Evolutionary conservation across 116 monocot genomes (phyloP).

Genomic region (Dioscorea cayenensis): DNA sequence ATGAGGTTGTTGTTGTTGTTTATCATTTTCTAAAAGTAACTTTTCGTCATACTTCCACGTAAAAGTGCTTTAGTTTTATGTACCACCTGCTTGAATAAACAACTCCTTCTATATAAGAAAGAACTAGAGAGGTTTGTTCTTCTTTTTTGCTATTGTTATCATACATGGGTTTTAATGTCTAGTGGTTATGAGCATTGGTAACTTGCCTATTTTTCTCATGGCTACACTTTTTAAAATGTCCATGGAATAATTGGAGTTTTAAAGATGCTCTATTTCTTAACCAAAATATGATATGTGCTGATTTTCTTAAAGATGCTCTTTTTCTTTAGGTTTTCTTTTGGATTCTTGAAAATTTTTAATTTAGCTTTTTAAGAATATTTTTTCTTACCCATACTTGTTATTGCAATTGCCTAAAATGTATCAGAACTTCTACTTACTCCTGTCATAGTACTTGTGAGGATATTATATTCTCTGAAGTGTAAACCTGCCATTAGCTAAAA

Average conservation of each 20-base stretch:
- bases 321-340: not conserved
- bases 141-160: not conserved
- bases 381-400: not conserved
- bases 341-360: not conserved
- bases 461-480: too few species aligned
- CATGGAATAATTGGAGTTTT: not conserved
- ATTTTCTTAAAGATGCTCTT: too few species aligned
- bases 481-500: too few species aligned
- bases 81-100: not conserved
- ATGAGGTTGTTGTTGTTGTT: not conserved
- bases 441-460: not conserved
- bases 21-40: not conserved
- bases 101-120: not conserved
- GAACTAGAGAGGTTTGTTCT: not conserved
- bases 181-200: not conserved
- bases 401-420: not conserved
- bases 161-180: not conserved
- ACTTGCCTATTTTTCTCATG: not conserved
- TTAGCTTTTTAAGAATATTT: not conserved
- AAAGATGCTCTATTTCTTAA: not conserved
- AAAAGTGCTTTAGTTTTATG: not conserved
- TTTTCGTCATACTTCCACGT: not conserved
- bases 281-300: not conserved
- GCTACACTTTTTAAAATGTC: not conserved
- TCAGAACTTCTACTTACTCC: not conserved